phyloP scores from a whole-genome alignment of 2,329 filamentous ascomycete species.

The Microdochium nivale region DNA sequence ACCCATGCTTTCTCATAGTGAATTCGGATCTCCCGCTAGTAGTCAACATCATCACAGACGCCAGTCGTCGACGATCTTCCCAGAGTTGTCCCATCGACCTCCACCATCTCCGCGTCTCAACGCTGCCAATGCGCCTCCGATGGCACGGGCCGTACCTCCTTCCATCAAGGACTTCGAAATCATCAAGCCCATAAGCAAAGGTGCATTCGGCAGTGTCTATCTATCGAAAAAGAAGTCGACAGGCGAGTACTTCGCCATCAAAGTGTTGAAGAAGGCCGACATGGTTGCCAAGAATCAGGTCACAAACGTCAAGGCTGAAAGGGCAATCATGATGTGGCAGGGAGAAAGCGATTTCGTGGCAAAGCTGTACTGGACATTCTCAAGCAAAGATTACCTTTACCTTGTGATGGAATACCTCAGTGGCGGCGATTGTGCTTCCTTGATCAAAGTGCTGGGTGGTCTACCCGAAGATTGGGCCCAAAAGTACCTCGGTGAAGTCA shows the following conservation, averaged over 20 bases:
- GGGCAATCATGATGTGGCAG: conserved; percentile 99
- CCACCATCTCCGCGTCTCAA: conserved; percentile 77
- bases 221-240: conserved; percentile 98
- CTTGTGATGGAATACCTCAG: conserved; percentile 99
- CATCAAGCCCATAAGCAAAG: conserved; percentile 98
- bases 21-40: conserved; percentile 68
- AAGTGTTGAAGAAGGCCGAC: conserved; percentile 97
- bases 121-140: conserved; percentile 67
- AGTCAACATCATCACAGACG: conserved; percentile 66
- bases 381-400: conserved; percentile 97
- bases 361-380: conserved; percentile 99
- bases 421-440: conserved; percentile 89
- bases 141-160: conserved; percentile 80
- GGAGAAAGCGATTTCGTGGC: conserved; percentile 98
- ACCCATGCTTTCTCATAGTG: conserved; percentile 73
- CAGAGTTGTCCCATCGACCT: conserved; percentile 54
- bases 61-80: conserved; percentile 85
- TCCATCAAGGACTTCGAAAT: conserved; percentile 99
- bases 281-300: conserved; percentile 99
- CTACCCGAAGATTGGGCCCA: conserved; percentile 96
- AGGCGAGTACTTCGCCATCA: conserved; percentile 97
- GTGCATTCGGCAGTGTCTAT: conserved; percentile 96
- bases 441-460: conserved; percentile 89
- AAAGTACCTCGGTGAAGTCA: conserved; percentile 93
- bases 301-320: conserved; percentile 96